A percentile compares a stretch with the other conserved stretches of the same genome.
These are phyloP conservation scores for Tylopilus sp. DNA, from an alignment of 768 basidiomycete genomes.

Conservation along the genomic window DNA sequence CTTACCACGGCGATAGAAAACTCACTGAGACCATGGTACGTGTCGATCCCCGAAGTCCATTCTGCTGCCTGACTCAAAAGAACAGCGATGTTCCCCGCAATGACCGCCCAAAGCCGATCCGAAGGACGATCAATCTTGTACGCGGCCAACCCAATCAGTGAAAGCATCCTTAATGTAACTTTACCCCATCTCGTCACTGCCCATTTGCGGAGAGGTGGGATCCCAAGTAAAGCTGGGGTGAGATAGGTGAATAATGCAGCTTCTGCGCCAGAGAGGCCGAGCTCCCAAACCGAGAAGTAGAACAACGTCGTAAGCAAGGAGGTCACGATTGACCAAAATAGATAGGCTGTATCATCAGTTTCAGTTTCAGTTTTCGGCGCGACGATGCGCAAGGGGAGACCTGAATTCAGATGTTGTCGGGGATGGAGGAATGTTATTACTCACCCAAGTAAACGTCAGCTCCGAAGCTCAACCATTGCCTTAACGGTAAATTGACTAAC, in stretches of 20 bases:
- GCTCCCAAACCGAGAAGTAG: conserved; percentile 91
- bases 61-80: conserved; percentile 49
- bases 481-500: background rate
- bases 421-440: background rate
- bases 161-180: conserved; percentile 44
- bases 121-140: conserved; percentile 50
- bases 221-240: conserved; percentile 60
- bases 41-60: conserved; percentile 45
- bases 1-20: conserved; percentile 8
- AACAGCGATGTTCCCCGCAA: conserved; percentile 47
- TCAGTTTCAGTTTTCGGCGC: background rate
- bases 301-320: conserved; percentile 76
- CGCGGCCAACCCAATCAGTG: conserved; percentile 51
- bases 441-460: conserved; percentile 58
- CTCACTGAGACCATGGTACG: conserved; percentile 50
- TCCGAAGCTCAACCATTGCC: conserved; percentile 32
- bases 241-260: conserved; percentile 68
- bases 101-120: conserved; percentile 54
- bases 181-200: conserved; percentile 47
- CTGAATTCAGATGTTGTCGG: conserved; percentile 5
- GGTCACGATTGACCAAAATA: conserved; percentile 84
- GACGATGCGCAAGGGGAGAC: background rate
- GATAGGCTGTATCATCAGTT: conserved; percentile 48
- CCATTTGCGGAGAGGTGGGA: conserved; percentile 42
- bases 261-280: conserved; percentile 81